phyloP scores from a whole-genome alignment of 2,329 filamentous ascomycete species.

The Nothopassalora personata region DNA sequence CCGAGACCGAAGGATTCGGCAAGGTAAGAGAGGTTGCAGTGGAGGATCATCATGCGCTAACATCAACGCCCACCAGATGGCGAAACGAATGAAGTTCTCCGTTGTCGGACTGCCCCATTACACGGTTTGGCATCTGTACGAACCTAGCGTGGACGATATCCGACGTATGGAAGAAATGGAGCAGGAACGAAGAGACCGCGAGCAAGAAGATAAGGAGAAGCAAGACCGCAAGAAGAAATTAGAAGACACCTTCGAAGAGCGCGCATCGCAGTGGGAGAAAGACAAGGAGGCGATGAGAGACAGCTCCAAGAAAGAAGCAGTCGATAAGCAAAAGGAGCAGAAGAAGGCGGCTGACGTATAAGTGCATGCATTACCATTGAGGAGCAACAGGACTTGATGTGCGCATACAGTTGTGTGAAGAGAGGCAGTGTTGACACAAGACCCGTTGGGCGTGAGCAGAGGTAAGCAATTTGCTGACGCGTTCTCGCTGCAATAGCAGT shows the following conservation, averaged over 20 bases:
- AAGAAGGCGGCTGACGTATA: constrained; percentile 19
- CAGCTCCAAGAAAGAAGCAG: constrained; percentile 52
- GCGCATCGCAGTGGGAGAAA: constrained; percentile 79
- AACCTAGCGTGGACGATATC: constrained; percentile 96
- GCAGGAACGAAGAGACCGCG: constrained; percentile 70
- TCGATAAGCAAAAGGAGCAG: constrained; percentile 28
- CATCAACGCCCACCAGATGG: constrained; percentile 65
- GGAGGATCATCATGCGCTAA: neutral
- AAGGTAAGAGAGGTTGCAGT: constrained; percentile 59
- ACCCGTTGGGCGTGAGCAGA: constrained; percentile 14
- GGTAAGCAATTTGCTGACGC: constrained; percentile 24
- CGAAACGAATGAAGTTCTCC: constrained; percentile 89
- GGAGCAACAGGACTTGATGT: constrained; percentile 1
- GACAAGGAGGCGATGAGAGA: constrained; percentile 77
- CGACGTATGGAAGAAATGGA: constrained; percentile 99
- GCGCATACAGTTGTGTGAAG: constrained; percentile 4
- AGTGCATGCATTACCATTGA: constrained; percentile 11
- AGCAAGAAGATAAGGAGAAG: constrained; percentile 72
- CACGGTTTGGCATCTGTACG: constrained; percentile 98
- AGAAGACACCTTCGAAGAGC: constrained; percentile 71
- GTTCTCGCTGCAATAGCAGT: constrained; percentile 20
- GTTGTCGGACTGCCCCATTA: constrained; percentile 96
- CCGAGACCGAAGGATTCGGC: constrained; percentile 96
- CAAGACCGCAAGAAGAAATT: constrained; percentile 70
- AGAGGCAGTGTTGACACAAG: constrained; percentile 5